Percentiles rank a stretch among this genome's conserved stretches.
phyloP scores from a whole-genome alignment of 2,329 filamentous ascomycete species.

The Pyrenophora tritici-repentis region DNA sequence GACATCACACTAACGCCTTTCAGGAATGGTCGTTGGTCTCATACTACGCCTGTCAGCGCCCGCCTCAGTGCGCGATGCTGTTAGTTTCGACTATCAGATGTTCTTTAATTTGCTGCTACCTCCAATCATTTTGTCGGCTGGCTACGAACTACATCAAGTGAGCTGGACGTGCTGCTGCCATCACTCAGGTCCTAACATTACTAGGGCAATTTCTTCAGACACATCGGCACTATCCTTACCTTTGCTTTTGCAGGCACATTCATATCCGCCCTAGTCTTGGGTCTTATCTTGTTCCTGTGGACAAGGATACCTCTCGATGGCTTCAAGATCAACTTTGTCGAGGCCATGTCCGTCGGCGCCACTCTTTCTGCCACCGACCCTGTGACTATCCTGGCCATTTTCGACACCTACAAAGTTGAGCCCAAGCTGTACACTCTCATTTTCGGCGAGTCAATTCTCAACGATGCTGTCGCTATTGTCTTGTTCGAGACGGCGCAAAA shows the following conservation, averaged over 20 bases:
- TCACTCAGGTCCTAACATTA: slow-evolving; percentile 4
- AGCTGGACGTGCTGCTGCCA: slow-evolving; percentile 13
- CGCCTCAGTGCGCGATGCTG: slow-evolving; percentile 83
- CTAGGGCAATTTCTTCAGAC: slow-evolving; percentile 93
- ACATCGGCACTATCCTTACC: slow-evolving; percentile 94
- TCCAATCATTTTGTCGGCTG: slow-evolving; percentile 94
- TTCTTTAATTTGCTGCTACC: slow-evolving; percentile 99
- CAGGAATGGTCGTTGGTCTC: slow-evolving; percentile 94
- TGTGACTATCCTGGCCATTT: slow-evolving; percentile 96
- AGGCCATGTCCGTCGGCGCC: slow-evolving; percentile 94
- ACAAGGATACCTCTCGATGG: slow-evolving; percentile 84
- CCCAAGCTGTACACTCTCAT: slow-evolving; percentile 98
- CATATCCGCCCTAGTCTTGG: slow-evolving; percentile 93
- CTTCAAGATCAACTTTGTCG: slow-evolving; percentile 85
- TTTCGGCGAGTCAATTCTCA: slow-evolving; percentile 96
- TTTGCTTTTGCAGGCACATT: slow-evolving; percentile 98
- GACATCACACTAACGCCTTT: slow-evolving; percentile 27
- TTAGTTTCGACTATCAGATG: slow-evolving; percentile 98
- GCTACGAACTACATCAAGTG: slow-evolving; percentile 92
- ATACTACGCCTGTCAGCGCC: slow-evolving; percentile 81
- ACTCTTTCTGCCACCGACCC: slow-evolving; percentile 96
- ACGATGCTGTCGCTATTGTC: slow-evolving; percentile 97
- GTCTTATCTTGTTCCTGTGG: slow-evolving; percentile 85
- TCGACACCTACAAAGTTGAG: slow-evolving; percentile 99
- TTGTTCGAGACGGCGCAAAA: slow-evolving; percentile 97